Base-by-base conservation (phyloP, 768 basidiomycete genomes). In the Auricularia cornea region DNA sequence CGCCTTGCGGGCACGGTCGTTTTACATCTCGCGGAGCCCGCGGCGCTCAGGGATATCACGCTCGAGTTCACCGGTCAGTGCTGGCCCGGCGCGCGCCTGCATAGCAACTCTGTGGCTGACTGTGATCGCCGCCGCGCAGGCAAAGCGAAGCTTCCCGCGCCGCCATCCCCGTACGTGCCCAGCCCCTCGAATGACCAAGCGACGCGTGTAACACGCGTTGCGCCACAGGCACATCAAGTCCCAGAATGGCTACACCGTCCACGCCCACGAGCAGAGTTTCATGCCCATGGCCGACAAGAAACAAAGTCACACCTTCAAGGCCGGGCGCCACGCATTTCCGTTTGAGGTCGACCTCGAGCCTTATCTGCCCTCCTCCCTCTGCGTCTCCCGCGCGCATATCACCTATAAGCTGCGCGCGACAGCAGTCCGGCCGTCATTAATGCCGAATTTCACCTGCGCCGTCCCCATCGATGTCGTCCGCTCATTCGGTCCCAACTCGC, bases 271-370 rank as follows among this genome's bases (percentile, higher is more conserved):
- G 66, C 95, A 92, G 94, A 89, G 90, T 18, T 95, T 97, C 78
- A 57, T 57, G 54, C 86, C 96, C 59, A 88, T 92, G 68, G 90
- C 90, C 63, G 85, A 87, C 68, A 89, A 85, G 73, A 81, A 80
- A 48, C 87, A 89, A 70, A 79, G 82, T 12, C 93, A 92, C 69
- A 98, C 94, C 0, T 86, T 98, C 72, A 97, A 98, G 76, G 93
- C 94, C n/a, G 96, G 96, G 16, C 86, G 85, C 38, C 96, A 98
- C 72, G 76, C 86, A 29, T 98, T 98, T 74, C 95, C 95, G 28
- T 98, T 98, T 77, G 86, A 87, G 67, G 83, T 97, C 63, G 85
- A 88, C 65, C 79, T 98, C 31, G 91, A 92, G 28, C 92, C 92
- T 41, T 84, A 87, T 4, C 80, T 97, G 2, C 96, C 96, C 1